Evolutionary conservation across 352 stramenopile genomes (phyloP).

Genomic region (Phytophthora syringae): DNA sequence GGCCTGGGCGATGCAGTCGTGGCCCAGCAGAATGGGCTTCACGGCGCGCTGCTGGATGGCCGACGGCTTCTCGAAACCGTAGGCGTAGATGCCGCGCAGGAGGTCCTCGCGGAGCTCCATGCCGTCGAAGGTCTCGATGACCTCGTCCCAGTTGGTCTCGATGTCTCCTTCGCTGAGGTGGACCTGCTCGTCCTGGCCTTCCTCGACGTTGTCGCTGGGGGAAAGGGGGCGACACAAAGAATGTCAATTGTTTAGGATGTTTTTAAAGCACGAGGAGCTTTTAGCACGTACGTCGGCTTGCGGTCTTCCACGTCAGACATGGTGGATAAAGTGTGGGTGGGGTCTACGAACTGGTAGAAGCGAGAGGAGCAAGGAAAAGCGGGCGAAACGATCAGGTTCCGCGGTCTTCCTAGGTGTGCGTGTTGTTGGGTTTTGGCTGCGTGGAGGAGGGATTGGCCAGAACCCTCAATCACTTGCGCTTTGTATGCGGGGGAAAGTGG

Average conservation of each 20-base stretch:
- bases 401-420: conserved; percentile 49
- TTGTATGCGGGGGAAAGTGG: conserved; percentile 73
- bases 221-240: conserved; percentile 6
- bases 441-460: conserved; percentile 26
- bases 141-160: conserved; percentile 98
- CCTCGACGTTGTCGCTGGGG: conserved; percentile 68
- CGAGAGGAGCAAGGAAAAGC: conserved; percentile 28
- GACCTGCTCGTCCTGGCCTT: conserved; percentile 72
- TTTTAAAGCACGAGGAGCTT: background rate
- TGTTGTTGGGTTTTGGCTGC: conserved; percentile 47
- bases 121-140: conserved; percentile 98
- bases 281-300: conserved; percentile 59
- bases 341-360: conserved; percentile 34
- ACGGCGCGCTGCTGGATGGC: conserved; percentile 99
- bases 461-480: conserved; percentile 53
- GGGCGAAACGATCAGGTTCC: conserved; percentile 27
- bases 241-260: conserved; percentile 5
- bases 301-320: conserved; percentile 87
- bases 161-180: conserved; percentile 94
- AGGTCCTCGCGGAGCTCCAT: conserved; percentile 99
- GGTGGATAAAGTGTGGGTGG: conserved; percentile 32
- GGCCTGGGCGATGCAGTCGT: conserved; percentile 99
- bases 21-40: conserved; percentile 97
- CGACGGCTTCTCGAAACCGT: conserved; percentile 99
- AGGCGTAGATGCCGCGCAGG: conserved; percentile 99